These are phyloP conservation scores for Hippophae tibetana DNA, from an alignment of 306 rosid species.

Conservation along the genomic window DNA sequence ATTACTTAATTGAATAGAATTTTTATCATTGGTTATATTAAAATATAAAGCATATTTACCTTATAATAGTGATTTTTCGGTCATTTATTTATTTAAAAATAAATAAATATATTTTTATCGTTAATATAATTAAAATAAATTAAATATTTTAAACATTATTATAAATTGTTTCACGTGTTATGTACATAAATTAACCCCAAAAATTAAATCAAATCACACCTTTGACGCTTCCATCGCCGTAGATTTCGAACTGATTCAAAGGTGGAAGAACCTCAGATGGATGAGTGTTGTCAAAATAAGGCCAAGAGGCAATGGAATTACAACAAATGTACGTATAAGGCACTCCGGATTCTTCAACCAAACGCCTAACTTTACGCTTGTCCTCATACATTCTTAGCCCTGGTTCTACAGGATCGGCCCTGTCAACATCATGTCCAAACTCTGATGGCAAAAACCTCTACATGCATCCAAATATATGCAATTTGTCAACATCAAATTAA, in stretches of 20 bases:
- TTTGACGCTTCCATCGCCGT: constrained; percentile 59
- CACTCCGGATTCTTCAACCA: constrained; percentile 27
- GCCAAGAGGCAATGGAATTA: constrained; percentile 77
- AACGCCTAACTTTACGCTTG: constrained; percentile 42
- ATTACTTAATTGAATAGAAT: too few species aligned
- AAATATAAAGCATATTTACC: too few species aligned
- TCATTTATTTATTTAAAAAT: too few species aligned
- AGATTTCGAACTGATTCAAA: constrained; percentile 44
- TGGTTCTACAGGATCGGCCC: constrained; percentile 64
- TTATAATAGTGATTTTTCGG: too few species aligned
- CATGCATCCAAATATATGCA: too few species aligned
- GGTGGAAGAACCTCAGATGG: constrained; percentile 56
- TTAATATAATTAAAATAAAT: too few species aligned
- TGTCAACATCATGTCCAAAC: constrained; percentile 66
- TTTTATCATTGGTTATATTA: too few species aligned
- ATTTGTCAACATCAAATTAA: too few species aligned
- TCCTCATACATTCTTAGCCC: constrained; percentile 41
- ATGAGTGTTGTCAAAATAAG: constrained; percentile 48
- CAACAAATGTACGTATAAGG: constrained; percentile 53
- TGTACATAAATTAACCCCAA: too few species aligned
- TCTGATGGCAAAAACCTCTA: constrained; percentile 71
- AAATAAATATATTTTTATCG: too few species aligned
- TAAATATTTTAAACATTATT: too few species aligned
- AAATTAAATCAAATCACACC: constrained; percentile 20
- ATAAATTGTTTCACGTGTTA: too few species aligned